Evolutionary conservation across 352 stramenopile species (phyloP).

Genomic region (Phytopythium ostracodes): DNA sequence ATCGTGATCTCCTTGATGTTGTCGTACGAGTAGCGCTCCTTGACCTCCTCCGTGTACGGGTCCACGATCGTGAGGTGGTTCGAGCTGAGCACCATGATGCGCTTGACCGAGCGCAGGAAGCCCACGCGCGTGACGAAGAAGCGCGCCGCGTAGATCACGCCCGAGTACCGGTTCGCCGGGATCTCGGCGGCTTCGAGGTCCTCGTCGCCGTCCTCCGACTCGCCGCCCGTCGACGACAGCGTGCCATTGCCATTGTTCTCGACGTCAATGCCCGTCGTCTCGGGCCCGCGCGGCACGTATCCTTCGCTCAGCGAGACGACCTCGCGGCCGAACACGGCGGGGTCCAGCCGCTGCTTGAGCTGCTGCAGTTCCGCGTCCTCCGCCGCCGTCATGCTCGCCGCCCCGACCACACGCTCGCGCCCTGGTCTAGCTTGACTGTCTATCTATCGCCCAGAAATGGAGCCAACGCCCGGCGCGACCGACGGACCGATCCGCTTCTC

Average conservation of each 20-base stretch:
- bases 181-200: constrained; percentile 42
- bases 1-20: constrained; percentile 88
- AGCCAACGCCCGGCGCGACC: background rate
- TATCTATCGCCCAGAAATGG: background rate
- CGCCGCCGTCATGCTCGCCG: constrained; percentile 17
- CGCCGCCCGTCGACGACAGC: constrained; percentile 10
- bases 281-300: constrained; percentile 63
- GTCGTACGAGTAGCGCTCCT: constrained; percentile 83
- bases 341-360: constrained; percentile 57
- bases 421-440: too few relatives aligned
- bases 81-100: constrained; percentile 78
- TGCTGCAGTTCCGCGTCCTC: constrained; percentile 53
- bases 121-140: constrained; percentile 86
- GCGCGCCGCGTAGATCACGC: constrained; percentile 78
- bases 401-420: background rate
- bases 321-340: constrained; percentile 46
- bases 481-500: too few relatives aligned
- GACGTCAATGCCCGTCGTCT: constrained; percentile 57
- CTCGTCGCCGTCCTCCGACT: constrained; percentile 40
- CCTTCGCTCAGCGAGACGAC: constrained; percentile 50
- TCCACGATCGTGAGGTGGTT: constrained; percentile 82
- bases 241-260: constrained; percentile 24
- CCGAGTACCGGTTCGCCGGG: constrained; percentile 64
- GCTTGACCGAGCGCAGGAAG: constrained; percentile 72
- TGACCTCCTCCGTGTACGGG: constrained; percentile 82